phyloP scores from a whole-genome alignment of 2,329 filamentous ascomycete genomes.

The Magnaporthiopsis incrustans region DNA sequence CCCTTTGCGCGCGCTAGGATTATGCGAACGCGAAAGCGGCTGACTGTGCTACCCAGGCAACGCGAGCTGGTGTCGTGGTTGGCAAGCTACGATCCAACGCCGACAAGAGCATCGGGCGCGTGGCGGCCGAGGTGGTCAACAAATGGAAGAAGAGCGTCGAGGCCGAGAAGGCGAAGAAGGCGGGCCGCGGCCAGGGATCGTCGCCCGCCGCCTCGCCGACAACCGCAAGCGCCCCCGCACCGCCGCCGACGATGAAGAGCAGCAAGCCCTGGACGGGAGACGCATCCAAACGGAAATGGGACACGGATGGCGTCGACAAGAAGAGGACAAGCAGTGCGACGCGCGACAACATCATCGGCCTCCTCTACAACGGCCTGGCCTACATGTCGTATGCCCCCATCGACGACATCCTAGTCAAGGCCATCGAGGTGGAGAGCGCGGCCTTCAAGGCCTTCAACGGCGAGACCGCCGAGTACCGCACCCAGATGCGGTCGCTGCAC shows the following conservation, averaged over 20 bases:
- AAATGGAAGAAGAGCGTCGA: conserved; percentile 83
- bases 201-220: conserved; percentile 26
- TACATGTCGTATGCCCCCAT: conserved; percentile 63
- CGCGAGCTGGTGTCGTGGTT: conserved; percentile 84
- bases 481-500: conserved; percentile 86
- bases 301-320: conserved; percentile 71
- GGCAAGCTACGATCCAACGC: conserved; percentile 71
- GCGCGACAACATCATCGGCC: conserved; percentile 78
- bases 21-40: background rate
- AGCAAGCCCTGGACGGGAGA: conserved; percentile 49
- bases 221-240: conserved; percentile 41
- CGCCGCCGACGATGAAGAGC: conserved; percentile 45
- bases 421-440: conserved; percentile 76
- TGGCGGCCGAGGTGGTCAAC: conserved; percentile 73
- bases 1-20: background rate
- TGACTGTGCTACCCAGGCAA: conserved; percentile 42
- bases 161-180: conserved; percentile 43
- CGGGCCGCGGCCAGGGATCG: conserved; percentile 23
- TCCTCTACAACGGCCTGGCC: conserved; percentile 86
- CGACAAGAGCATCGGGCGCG: conserved; percentile 71
- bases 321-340: conserved; percentile 65
- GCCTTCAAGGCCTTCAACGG: conserved; percentile 63
- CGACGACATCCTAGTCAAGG: conserved; percentile 62
- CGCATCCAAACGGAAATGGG: conserved; percentile 73
- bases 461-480: conserved; percentile 68